phyloP scores from a whole-genome alignment of 495 filamentous ascomycete species.

The Aspergillus ostianus region DNA sequence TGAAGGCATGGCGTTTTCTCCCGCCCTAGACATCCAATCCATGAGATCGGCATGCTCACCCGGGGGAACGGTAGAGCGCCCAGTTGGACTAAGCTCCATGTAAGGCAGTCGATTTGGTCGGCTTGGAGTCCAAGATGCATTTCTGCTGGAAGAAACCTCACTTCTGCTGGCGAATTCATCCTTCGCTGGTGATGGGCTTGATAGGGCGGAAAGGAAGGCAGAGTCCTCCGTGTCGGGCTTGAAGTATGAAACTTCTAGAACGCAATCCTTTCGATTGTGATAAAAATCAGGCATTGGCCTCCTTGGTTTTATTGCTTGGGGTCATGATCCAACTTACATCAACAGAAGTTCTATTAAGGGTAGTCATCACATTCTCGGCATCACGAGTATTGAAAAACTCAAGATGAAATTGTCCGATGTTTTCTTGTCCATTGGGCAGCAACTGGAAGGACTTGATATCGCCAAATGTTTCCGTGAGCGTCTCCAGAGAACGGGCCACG shows the following conservation, averaged over 20 bases:
- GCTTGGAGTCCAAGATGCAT: slow-evolving; percentile 15
- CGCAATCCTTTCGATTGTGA: slow-evolving; percentile 22
- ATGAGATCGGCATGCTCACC: slow-evolving; percentile 32
- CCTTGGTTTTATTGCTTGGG: background rate
- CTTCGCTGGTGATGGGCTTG: slow-evolving; percentile 18
- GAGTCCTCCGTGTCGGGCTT: slow-evolving; percentile 25
- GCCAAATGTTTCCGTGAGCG: slow-evolving; percentile 51
- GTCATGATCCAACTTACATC: slow-evolving; percentile 39
- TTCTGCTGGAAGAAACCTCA: slow-evolving; percentile 14
- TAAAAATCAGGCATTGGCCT: background rate
- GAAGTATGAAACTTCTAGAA: slow-evolving; percentile 28
- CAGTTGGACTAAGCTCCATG: slow-evolving; percentile 38
- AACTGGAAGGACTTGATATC: slow-evolving; percentile 51
- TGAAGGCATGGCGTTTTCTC: slow-evolving; percentile 23
- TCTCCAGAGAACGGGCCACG: slow-evolving; percentile 34
- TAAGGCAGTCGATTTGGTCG: slow-evolving; percentile 22
- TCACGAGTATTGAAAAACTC: slow-evolving; percentile 56
- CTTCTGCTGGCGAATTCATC: slow-evolving; percentile 8
- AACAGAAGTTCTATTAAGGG: slow-evolving; percentile 45
- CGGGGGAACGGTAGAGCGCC: slow-evolving; percentile 35
- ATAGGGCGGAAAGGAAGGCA: slow-evolving; percentile 7
- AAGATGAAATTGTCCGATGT: slow-evolving; percentile 31
- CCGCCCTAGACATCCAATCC: slow-evolving; percentile 30
- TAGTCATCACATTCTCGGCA: slow-evolving; percentile 34
- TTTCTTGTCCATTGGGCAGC: slow-evolving; percentile 30